Evolutionary conservation across 352 stramenopile species (phyloP), one percentile per base, ranked within the genome.

Genomic region (Elongisporangium anandrum): DNA sequence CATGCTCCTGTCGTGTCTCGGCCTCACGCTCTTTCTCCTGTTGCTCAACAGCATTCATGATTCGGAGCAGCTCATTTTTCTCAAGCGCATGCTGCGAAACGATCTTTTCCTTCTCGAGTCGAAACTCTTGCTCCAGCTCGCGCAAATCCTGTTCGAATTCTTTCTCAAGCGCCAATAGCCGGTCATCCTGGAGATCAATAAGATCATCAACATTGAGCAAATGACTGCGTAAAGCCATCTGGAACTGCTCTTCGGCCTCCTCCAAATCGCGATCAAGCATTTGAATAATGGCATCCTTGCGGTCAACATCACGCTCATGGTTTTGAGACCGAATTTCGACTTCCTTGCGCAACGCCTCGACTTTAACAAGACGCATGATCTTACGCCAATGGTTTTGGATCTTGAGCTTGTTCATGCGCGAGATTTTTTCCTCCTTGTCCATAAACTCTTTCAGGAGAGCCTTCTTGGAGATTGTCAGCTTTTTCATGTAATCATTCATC

Each of bases 381-480:
- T 97, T 97, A 52, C 93, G 82, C 92, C 92, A 98, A 61, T 97
- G 91, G 67, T 97, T 97, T 59, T 98, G 87, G 65, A 98, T 97
- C 63, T 98, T 97, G 52, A 96, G 75, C 58, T 86, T 88, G 72
- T 93, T 97, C 75, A 85, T 87, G 54, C 73, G 73, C 24, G 74
- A 94, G 51, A 88, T 81, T 52, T 72, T 77, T 24, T 86, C 77
- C 61, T 92, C 76, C 29, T 88, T 87, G 23, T 72, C 72, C 72
- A 91, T 81, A 55, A 94, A 88, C 59, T 96, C 83, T 17, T 83
- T 79, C 49, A 91, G 58, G 48, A 89, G 60, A 9, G 75, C 66
- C 60, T 94, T 91, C 70, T 92, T 94, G 53, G 85, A 88, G 45
- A 79, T 61, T 57, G 81, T 88, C 55, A 91, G 72, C 26, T 81